Conservation (phyloP, 2,329 filamentous ascomycete species). For the Polytolypa hystricis region DNA sequence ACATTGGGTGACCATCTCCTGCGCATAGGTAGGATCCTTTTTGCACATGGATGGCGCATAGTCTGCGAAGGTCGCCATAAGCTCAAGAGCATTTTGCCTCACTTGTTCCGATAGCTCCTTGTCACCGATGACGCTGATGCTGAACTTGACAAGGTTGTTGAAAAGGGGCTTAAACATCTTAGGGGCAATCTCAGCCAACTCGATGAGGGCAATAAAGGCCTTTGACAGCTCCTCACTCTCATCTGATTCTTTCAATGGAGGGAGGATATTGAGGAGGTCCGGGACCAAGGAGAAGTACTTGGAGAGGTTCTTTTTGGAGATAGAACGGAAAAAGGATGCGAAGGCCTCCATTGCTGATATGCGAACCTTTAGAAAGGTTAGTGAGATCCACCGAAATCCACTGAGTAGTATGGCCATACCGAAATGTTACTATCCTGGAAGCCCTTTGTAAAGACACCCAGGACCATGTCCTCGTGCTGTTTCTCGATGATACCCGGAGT, state of each 20-base stretch:
- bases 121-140: slow-evolving; percentile 85
- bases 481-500: slow-evolving; percentile 93
- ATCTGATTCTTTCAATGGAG: slow-evolving; percentile 80
- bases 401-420: slow-evolving; percentile 35
- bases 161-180: slow-evolving; percentile 98
- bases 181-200: slow-evolving; percentile 83
- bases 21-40: slow-evolving; percentile 83
- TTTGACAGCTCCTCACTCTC: slow-evolving; percentile 88
- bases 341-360: slow-evolving; percentile 95
- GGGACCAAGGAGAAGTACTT: slow-evolving; percentile 84
- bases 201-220: slow-evolving; percentile 81
- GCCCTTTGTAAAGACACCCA: slow-evolving; percentile 77
- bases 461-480: slow-evolving; percentile 84
- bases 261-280: slow-evolving; percentile 86
- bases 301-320: slow-evolving; percentile 74
- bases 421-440: slow-evolving; percentile 80
- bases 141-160: slow-evolving; percentile 83
- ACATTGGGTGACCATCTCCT: slow-evolving; percentile 97
- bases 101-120: slow-evolving; percentile 86
- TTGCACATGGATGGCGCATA: slow-evolving; percentile 89
- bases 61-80: slow-evolving; percentile 97
- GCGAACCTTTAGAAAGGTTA: slow-evolving; percentile 52
- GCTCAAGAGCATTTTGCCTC: slow-evolving; percentile 86
- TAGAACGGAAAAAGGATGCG: slow-evolving; percentile 84
- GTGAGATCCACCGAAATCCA: slow-evolving; percentile 8